Evolutionary conservation across 495 filamentous ascomycete species (phyloP).

Genomic region (Penicillium pulvis): DNA sequence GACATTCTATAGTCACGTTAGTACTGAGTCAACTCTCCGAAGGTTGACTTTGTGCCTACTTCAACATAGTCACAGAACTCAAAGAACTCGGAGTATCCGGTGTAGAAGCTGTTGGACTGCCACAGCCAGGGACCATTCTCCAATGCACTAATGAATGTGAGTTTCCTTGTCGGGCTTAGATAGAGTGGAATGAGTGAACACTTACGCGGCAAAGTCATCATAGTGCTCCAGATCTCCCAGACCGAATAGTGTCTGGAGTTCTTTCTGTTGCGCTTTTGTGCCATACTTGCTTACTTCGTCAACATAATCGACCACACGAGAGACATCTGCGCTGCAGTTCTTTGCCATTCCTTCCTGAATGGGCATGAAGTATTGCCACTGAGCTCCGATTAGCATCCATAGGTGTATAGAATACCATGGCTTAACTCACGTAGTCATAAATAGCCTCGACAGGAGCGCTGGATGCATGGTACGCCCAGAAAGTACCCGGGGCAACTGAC

Average conservation of each 20-base stretch:
- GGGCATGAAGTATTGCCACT: conserved; percentile 68
- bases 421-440: conserved; percentile 48
- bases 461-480: conserved; percentile 68
- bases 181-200: neutral
- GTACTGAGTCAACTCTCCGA: neutral
- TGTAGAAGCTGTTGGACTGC: conserved; percentile 54
- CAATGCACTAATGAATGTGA: conserved; percentile 42
- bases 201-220: conserved; percentile 59
- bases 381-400: neutral
- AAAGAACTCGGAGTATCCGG: conserved; percentile 54
- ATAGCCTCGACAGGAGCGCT: conserved; percentile 66
- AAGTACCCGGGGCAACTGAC: conserved; percentile 59
- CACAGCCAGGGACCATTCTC: conserved; percentile 59
- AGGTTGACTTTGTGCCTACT: conserved; percentile 17
- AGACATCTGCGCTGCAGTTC: conserved; percentile 65
- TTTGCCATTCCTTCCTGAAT: conserved; percentile 60
- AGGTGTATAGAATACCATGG: neutral
- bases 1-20: conserved; percentile 27
- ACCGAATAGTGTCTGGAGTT: conserved; percentile 60
- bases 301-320: conserved; percentile 57
- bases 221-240: conserved; percentile 54
- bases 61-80: conserved; percentile 56
- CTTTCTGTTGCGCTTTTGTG: conserved; percentile 42
- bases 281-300: conserved; percentile 50
- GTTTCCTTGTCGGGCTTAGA: neutral